Conservation (phyloP, 2,329 filamentous ascomycete genomes). For the Botrytis cinerea region DNA sequence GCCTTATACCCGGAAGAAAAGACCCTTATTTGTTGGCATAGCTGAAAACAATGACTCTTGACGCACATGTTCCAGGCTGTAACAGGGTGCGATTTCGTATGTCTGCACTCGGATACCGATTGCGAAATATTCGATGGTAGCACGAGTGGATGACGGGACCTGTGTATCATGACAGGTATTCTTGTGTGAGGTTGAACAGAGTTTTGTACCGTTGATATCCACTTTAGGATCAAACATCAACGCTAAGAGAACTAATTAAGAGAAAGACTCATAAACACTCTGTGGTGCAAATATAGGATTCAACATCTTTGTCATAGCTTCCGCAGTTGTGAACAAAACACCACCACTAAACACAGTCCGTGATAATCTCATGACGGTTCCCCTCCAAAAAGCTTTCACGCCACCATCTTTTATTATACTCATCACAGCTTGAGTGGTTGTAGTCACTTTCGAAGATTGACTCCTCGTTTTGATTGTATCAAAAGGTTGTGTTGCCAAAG, state of each 20-base stretch:
- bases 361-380: slow-evolving; percentile 67
- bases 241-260: not conserved
- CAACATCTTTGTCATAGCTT: slow-evolving; percentile 29
- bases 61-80: not conserved
- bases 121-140: not conserved
- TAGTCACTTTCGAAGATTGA: slow-evolving; percentile 59
- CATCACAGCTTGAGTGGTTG: slow-evolving; percentile 56
- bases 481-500: slow-evolving; percentile 60
- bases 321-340: slow-evolving; percentile 32
- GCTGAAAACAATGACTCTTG: not conserved
- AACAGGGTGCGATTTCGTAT: not conserved
- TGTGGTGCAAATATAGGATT: slow-evolving; percentile 26
- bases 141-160: not conserved
- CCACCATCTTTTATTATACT: slow-evolving; percentile 59
- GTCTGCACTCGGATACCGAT: not conserved
- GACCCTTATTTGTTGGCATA: slow-evolving; percentile 3
- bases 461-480: slow-evolving; percentile 65
- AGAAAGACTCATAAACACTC: not conserved
- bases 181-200: not conserved
- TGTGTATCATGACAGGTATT: slow-evolving; percentile 18
- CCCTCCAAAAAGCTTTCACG: slow-evolving; percentile 63
- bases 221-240: not conserved
- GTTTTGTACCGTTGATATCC: slow-evolving; percentile 12
- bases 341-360: slow-evolving; percentile 66
- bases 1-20: not conserved